Percentiles rank a stretch among this genome's conserved stretches.
These are phyloP conservation scores for Globisporangium paddicum DNA, from an alignment of 352 stramenopile genomes.

Conservation along the genomic window DNA sequence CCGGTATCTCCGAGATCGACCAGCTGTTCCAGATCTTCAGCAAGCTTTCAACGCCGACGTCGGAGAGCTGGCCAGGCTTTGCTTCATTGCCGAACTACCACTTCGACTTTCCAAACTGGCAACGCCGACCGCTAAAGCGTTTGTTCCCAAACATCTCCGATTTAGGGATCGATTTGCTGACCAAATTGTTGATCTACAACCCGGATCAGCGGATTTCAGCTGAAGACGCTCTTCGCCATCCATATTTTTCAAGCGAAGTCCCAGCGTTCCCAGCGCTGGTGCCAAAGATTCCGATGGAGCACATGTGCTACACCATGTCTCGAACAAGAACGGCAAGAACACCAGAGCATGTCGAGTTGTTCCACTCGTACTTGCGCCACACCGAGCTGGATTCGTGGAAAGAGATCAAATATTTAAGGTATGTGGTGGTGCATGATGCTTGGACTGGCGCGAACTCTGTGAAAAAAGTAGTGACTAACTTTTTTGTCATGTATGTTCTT, in stretches of 20 bases:
- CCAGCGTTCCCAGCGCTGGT: constrained; percentile 38
- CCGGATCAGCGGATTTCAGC: constrained; percentile 78
- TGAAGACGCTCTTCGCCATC: constrained; percentile 76
- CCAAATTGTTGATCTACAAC: constrained; percentile 76
- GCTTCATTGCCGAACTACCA: constrained; percentile 96
- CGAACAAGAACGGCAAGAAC: constrained; percentile 38
- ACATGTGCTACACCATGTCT: constrained; percentile 70
- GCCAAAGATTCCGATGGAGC: constrained; percentile 71
- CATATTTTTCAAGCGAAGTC: constrained; percentile 62
- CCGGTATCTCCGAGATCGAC: constrained; percentile 74
- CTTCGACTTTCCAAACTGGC: constrained; percentile 87
- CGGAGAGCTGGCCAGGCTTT: constrained; percentile 96
- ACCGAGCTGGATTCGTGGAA: constrained; percentile 80
- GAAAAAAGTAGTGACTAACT: not conserved
- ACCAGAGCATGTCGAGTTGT: constrained; percentile 71
- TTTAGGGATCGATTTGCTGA: constrained; percentile 67
- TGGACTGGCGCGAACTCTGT: not conserved
- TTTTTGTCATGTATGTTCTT: not conserved
- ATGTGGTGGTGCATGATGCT: constrained; percentile 3
- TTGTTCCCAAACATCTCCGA: constrained; percentile 70
- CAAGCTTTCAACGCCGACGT: constrained; percentile 96
- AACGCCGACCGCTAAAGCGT: constrained; percentile 55
- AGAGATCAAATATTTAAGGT: constrained; percentile 87
- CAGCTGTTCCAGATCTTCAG: constrained; percentile 87
- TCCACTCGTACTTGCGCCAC: constrained; percentile 75